phyloP scores from a whole-genome alignment of 768 basidiomycete genomes.

The Chiua virens region DNA sequence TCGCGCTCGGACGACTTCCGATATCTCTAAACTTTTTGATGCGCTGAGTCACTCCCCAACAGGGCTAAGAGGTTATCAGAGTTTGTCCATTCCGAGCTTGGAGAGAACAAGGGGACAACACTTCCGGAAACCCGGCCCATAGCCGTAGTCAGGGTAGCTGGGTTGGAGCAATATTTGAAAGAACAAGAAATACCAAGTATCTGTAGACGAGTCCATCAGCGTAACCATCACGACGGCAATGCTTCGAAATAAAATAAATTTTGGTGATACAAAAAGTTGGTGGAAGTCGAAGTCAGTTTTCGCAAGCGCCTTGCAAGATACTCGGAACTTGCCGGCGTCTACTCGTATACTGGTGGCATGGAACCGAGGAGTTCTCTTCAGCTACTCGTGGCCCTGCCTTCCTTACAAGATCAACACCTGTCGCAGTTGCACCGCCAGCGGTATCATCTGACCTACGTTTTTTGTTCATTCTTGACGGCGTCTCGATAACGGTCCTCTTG shows the following conservation, averaged over 20 bases:
- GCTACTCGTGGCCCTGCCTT: constrained; percentile 17
- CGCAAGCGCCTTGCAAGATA: constrained; percentile 8
- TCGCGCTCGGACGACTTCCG: constrained; percentile 13
- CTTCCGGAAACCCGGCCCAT: not conserved
- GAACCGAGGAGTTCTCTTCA: constrained; percentile 17
- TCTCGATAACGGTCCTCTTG: constrained; percentile 12
- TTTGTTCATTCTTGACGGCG: constrained; percentile 2
- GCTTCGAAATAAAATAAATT: constrained; percentile 29
- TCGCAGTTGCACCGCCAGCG: constrained; percentile 7
- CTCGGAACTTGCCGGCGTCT: constrained; percentile 26
- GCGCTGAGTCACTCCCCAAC: not conserved
- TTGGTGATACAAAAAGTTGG: constrained; percentile 23
- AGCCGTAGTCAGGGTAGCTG: not conserved
- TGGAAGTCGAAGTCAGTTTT: constrained; percentile 20
- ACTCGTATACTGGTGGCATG: constrained; percentile 9
- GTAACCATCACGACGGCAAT: constrained; percentile 29
- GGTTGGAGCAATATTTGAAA: constrained; percentile 1
- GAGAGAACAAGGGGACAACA: not conserved
- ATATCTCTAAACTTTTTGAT: constrained; percentile 12
- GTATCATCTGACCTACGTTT: constrained; percentile 2
- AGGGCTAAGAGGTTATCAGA: not conserved
- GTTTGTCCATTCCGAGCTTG: not conserved
- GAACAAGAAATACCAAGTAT: constrained; percentile 2
- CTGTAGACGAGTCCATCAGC: constrained; percentile 12
- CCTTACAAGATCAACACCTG: constrained; percentile 22